Evolutionary conservation across 179 eudicot species (phyloP), one percentile per base, ranked within the genome.

Genomic region (Drosera spatulata): DNA sequence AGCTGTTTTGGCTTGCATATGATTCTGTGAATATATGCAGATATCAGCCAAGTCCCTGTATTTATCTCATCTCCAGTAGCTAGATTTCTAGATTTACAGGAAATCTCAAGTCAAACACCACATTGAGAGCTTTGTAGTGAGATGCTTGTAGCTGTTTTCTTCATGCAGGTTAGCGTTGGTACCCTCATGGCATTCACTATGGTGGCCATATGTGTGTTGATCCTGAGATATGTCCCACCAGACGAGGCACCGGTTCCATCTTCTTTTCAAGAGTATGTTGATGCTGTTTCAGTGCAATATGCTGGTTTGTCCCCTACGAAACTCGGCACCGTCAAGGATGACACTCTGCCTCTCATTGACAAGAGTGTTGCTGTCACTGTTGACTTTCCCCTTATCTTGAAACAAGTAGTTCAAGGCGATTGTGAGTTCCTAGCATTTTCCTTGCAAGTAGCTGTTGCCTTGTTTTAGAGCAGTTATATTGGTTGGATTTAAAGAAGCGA

Each of bases 151-250:
- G 33, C 33, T 22, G 33, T 43, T 61, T 60, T 48, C 39, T 51
- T 48, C 10, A 1, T 74, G 66, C 88, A 91, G 96, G 98, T 91
- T 61, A 91, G 98, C 60, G 95, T 90, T 60, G 97, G 96, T 58
- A 90, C 97, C 12, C 94, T 90, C 67, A 75, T 90, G 68, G 97
- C 97, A 10, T 90, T 90, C 69, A 90, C 97, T 6, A 87, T 81
- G 89, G 98, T 91, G 48, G 95, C 98, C 39, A 76, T 91, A 62
- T 91, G 96, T 13, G 89, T 91, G 51, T 55, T 91, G 61, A 77
- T 91, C 63, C 76, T 88, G 39, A 75, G 98, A 76, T 91, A 91
- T 65, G 96, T 91, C 58, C 95, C 96, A 72, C 98, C 98, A 37
- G 83, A 84, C 66, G 81, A 64, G 78, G 85, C 86, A 61, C 96